Base-by-base conservation (phyloP, 2,329 filamentous ascomycete species). In the Botrytis elliptica region DNA sequence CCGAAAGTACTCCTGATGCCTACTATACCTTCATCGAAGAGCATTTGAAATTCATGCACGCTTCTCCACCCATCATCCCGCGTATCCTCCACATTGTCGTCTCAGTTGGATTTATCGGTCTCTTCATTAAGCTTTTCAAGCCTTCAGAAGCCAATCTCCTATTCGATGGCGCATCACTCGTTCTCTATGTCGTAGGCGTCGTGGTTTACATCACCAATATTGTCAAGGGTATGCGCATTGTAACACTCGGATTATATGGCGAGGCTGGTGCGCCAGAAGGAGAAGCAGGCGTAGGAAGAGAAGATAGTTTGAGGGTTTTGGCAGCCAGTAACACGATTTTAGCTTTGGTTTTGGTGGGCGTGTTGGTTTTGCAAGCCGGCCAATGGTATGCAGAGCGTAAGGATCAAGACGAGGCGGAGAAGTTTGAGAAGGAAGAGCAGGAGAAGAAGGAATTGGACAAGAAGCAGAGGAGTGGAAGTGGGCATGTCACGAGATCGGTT, bases 301-400 rank as follows among this genome's bases (percentile, higher is more conserved):
- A 98, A 84, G 96, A 99, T 82, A 95, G 91, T 80, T 85, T 99
- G 79, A 92, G 93, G 85, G 95, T 99, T 25, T 86, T 98, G 79
- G 90, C 94, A 46, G 96, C 96, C 12, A 97, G 94, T 83, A 97
- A 99, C 84, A 98, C 96, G 4, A 99, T 99, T 81, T 84, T 98
- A 73, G 96, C 95, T 52, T 88, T 99, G 63, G 94, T 99, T 44
- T 84, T 99, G 71, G 91, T 98, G 4, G 96, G 96, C 8, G 93
- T 99, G 16, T 82, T 99, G 77, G 93, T 98, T 49, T 84, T 99
- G 80, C 96, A 99, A 88, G 94, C 94, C 33, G 96, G 96, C 18
- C 94, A 98, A 87, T 98, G 95, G 96, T 99, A 99, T 85, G 96
- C 96, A 40, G 95, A 98, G 88, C 88, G 93, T 81, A 97, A 97